Base-by-base conservation (phyloP, 306 rosid genomes). In the Trichosanthes cucumerina region DNA sequence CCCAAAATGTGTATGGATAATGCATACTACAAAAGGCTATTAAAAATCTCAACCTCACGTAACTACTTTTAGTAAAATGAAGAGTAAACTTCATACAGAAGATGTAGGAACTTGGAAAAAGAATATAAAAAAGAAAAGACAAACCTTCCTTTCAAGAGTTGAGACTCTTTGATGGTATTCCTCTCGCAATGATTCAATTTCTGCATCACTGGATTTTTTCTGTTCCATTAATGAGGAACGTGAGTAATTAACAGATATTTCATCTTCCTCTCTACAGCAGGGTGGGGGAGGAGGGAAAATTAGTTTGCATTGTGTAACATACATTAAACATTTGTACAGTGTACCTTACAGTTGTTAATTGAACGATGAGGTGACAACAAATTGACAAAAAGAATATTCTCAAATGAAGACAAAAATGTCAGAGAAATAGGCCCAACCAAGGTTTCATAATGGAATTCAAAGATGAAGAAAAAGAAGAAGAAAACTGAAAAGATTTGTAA, bases 131-230 rank as follows among this genome's bases (percentile, higher is more conserved):
- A 74, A 21, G 39, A 75, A 76, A 68, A 76, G 46, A 76, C 56
- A 31, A 82, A 93, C 99, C 99, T 91, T 96, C 85, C 98, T 88
- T 86, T 96, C 99, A 39, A 96, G 81, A 75, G 86, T 87, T 84
- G 98, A 80, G 84, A 91, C 96, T 86, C 96, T 93, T 72, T 96
- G 97, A 83, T 96, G 99, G 87, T 93, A 92, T 83, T 93, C 99
- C 93, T 96, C 99, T 58, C 99, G 92, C 88, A 93, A 86, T 81
- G 96, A 86, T 82, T 96, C 98, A 34, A 96, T 80, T 90, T 96
- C 99, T 36, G 93, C 97, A 73, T 96, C 98, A 86, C 83, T 93
- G 79, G 98, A 90, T 86, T 96, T 96, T 86, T 93, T 90, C 99
- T 96, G 90, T 83, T 76, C 83, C 84, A 91, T 75, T 82, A 82